Base-by-base conservation (phyloP, 2,329 filamentous ascomycete species). In the Colletotrichum filicis region DNA sequence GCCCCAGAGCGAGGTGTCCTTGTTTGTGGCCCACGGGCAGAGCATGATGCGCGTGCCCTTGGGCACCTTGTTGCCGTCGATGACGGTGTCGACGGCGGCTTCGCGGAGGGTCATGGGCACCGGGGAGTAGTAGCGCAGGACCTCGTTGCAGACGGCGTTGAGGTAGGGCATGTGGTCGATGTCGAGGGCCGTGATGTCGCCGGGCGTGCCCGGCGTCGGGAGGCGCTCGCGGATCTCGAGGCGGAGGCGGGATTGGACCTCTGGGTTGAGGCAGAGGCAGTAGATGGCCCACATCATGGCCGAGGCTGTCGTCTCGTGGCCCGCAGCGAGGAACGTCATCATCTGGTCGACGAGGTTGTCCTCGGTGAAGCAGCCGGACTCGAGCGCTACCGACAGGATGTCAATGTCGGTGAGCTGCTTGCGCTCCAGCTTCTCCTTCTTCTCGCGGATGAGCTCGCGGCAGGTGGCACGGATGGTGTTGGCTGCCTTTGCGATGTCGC, bases 241-340 rank as follows among this genome's bases (percentile, higher is more conserved):
- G 26, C 94, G 92, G 4, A 97, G 88, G 3, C 87, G 87, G 26
- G 82, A 82, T 82, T 97, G 93, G 2, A 93, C 84, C 0, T 91
- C 86, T 0, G 90, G 91, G 76, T 94, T 82, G 24, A 87, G 86
- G 76, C 90, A 90, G n/a, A 97, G 88, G 56, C 92, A 84, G 79
- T 95, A 94, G 8, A 91, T 82, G 3, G 92, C 89, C 93, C 93
- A 96, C n/a, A 92, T 93, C 79, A 97, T 86, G 22, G 93, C 88
- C 1, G 91, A 89, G 1, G 94, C 91, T 0, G 93, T 95, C 1
- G 94, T 96, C 83, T 96, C 93, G 80, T 96, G 94, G 26, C 92
- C 92, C 0, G 95, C 95, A 1, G 92, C 93, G 5, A 97, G 89
- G 84, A 97, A 97, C 0, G 94, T 97, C 94, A 97, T 97, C 79